Percentiles rank a stretch among this genome's conserved stretches.
Conservation (phyloP, 2,329 filamentous ascomycete genomes). For the Exserohilum turcica region DNA sequence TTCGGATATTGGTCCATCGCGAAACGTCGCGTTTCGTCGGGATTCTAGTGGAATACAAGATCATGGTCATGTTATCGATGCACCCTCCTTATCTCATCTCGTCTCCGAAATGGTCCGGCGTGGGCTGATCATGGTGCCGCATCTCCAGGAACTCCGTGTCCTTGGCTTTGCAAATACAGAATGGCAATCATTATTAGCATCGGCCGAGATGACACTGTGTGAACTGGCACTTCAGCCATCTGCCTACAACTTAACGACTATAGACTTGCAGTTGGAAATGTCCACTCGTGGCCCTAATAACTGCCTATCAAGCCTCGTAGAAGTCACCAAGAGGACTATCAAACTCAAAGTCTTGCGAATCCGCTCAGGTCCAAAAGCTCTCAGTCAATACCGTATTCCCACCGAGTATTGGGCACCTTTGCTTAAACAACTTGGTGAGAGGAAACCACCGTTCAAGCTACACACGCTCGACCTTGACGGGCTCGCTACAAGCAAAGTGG, state of each 20-base stretch:
- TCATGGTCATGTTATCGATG: background rate
- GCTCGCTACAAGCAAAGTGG: constrained; percentile 5
- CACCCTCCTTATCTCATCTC: background rate
- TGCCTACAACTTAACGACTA: background rate
- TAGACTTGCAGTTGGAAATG: constrained; percentile 12
- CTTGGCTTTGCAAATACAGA: background rate
- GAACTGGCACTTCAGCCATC: background rate
- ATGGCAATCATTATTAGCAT: constrained; percentile 1
- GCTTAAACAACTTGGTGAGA: background rate
- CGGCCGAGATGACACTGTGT: background rate
- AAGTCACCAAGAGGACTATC: background rate
- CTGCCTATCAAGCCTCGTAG: background rate
- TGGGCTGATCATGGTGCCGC: background rate
- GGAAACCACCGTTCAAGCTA: constrained; percentile 7
- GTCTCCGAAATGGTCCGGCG: background rate
- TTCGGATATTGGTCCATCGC: background rate
- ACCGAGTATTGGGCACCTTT: constrained; percentile 6
- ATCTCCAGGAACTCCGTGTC: background rate
- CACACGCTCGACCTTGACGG: constrained; percentile 10
- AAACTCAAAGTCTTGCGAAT: constrained; percentile 1
- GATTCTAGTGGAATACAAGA: background rate
- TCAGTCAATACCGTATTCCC: background rate
- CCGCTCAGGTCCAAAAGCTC: background rate
- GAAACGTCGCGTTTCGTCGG: background rate
- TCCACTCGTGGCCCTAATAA: background rate